Evolutionary conservation across 805 yeast species (phyloP).

Genomic region (Saturnispora halmiae): DNA sequence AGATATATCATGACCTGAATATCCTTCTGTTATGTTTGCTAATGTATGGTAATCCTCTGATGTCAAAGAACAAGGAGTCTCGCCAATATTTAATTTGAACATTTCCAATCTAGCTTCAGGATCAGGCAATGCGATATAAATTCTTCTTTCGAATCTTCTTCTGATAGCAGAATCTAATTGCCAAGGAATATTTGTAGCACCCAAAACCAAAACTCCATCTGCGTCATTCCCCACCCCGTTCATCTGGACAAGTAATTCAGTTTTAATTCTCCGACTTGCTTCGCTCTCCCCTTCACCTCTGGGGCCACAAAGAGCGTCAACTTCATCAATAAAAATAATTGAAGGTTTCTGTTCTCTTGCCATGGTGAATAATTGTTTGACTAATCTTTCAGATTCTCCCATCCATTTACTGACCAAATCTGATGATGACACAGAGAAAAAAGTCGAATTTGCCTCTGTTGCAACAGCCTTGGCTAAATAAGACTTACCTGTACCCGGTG

Average conservation of each 20-base stretch:
- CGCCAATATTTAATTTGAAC: constrained; percentile 91
- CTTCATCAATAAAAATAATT: constrained; percentile 94
- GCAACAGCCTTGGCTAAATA: constrained; percentile 97
- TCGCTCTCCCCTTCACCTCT: constrained; percentile 98
- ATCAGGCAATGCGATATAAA: constrained; percentile 92
- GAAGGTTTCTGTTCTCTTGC: constrained; percentile 95
- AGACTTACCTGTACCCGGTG: constrained; percentile 98
- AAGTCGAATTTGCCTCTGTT: constrained; percentile 95
- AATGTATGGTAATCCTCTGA: constrained; percentile 65
- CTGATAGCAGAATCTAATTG: constrained; percentile 95
- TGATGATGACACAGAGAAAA: constrained; percentile 91
- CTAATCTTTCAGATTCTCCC: constrained; percentile 97
- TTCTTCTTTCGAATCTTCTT: constrained; percentile 91
- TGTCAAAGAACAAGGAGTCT: constrained; percentile 72
- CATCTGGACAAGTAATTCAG: constrained; percentile 95
- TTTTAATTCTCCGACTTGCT: constrained; percentile 91
- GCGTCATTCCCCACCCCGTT: constrained; percentile 97
- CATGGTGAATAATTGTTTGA: constrained; percentile 88
- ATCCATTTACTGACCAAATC: constrained; percentile 97
- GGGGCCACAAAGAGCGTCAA: constrained; percentile 95
- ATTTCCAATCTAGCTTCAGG: constrained; percentile 83
- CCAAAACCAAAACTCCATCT: constrained; percentile 84
- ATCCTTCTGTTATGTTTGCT: constrained; percentile 93
- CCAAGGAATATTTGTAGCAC: constrained; percentile 99
- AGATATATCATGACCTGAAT: constrained; percentile 95